These are phyloP conservation scores for Penicillium turbatum DNA, from an alignment of 495 filamentous ascomycete species.

Conservation along the genomic window DNA sequence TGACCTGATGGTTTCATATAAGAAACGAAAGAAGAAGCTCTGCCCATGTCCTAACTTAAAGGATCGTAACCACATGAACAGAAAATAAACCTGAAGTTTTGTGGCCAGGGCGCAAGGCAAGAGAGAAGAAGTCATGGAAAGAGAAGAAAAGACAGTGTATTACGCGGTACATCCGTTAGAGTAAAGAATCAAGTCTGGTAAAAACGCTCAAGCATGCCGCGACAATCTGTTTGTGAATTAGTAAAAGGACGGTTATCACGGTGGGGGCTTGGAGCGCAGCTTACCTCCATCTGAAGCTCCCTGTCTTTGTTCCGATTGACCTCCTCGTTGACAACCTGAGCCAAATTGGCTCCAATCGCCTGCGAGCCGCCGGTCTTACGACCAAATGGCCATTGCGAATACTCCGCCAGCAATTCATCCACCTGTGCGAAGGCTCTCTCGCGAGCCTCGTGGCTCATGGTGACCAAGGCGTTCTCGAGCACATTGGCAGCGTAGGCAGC, in stretches of 20 bases:
- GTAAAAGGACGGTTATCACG: neutral
- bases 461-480: slow-evolving; percentile 91
- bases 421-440: slow-evolving; percentile 95
- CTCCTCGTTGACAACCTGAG: slow-evolving; percentile 84
- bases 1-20: slow-evolving; percentile 23
- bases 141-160: slow-evolving; percentile 25
- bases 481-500: slow-evolving; percentile 98
- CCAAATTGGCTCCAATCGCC: slow-evolving; percentile 89
- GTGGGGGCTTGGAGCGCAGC: slow-evolving; percentile 15
- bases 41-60: slow-evolving; percentile 32
- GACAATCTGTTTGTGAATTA: slow-evolving; percentile 59
- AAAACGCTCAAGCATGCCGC: slow-evolving; percentile 95
- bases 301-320: slow-evolving; percentile 79
- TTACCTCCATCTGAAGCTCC: slow-evolving; percentile 90
- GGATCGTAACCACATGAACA: slow-evolving; percentile 36
- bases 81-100: slow-evolving; percentile 20
- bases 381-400: slow-evolving; percentile 94
- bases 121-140: slow-evolving; percentile 9
- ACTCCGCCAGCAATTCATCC: slow-evolving; percentile 91
- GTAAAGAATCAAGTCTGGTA: slow-evolving; percentile 88
- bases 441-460: slow-evolving; percentile 86
- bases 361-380: slow-evolving; percentile 67
- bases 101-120: slow-evolving; percentile 13
- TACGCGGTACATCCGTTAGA: slow-evolving; percentile 49
- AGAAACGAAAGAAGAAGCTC: slow-evolving; percentile 19